Evolutionary conservation across 2,329 filamentous ascomycete species (phyloP), one percentile per base, ranked within the genome.

Genomic region (Tympanopsis confertula): DNA sequence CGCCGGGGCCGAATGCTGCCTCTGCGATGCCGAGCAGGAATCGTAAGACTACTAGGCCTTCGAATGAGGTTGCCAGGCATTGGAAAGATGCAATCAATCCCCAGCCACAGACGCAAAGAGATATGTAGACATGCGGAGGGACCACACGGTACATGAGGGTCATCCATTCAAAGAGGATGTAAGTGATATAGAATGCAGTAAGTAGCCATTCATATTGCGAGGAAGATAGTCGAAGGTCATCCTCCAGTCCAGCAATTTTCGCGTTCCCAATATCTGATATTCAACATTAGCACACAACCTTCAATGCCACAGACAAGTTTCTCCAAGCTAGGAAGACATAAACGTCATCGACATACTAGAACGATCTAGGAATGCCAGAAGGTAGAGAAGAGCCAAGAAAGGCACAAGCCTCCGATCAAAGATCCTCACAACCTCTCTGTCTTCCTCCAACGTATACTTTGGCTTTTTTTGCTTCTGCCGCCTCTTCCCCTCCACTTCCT

Each of bases 361-460:
- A 46, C 87, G 71, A 56, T 94, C 87, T 45, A 94, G 60, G 53
- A 94, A 94, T 44, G 79, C 82, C 43, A 94, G 65, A 66, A 93
- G 72, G 54, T 91, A 95, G 12, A 94, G 67, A 41, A 89, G 55
- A 10, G 85, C 82, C 44, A 94, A 70, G 53, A 94, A 93, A 1
- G 84, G 55, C 4, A 94, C 85, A 38, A 95, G 68, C 45, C 71
- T 74, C 39, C 74, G 68, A 55, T 94, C 87, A 47, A 94, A 76
- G 59, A 84, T 87, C 50, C 66, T 68, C 39, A 87, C 67, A 5
- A 93, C 78, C 3, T 66, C 63, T 17, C 56, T 61, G 52, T 93
- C 87, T 55, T 95, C 87, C 38, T 87, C 79, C 2, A 64, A 63
- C 0, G 69, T 74, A 47, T 73, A 76, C 15, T 36, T 20, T 17